These are phyloP conservation scores for Talaromyces sp. DNA, from an alignment of 2,329 filamentous ascomycete species.

Conservation along the genomic window DNA sequence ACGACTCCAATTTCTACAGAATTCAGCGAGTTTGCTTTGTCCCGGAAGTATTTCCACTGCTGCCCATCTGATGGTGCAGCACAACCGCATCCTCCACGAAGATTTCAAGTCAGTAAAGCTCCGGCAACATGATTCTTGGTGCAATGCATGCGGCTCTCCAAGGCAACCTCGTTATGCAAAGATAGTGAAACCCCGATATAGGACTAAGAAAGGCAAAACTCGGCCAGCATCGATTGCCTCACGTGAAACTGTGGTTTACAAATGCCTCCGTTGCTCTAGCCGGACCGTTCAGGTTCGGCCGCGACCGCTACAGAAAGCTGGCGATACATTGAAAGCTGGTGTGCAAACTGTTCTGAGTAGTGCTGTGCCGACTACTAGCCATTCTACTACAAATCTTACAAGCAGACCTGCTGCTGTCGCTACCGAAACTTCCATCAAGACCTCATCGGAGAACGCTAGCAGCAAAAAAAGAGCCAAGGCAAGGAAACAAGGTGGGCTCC, in stretches of 20 bases:
- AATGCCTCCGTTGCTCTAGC: slow-evolving; percentile 34
- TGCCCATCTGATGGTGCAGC: slow-evolving; percentile 35
- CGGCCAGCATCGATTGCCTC: slow-evolving; percentile 13
- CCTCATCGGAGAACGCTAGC: slow-evolving; percentile 36
- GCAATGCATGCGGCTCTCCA: slow-evolving; percentile 38
- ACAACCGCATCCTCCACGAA: slow-evolving; percentile 33
- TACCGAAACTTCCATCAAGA: slow-evolving; percentile 12
- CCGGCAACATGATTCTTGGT: slow-evolving; percentile 31
- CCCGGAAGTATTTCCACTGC: slow-evolving; percentile 37
- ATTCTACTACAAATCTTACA: slow-evolving; percentile 13
- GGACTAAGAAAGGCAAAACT: slow-evolving; percentile 10
- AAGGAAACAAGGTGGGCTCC: slow-evolving; percentile 50
- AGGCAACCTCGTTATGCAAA: slow-evolving; percentile 29
- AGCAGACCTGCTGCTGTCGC: slow-evolving; percentile 14
- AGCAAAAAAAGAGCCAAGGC: slow-evolving; percentile 54
- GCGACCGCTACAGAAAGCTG: slow-evolving; percentile 19
- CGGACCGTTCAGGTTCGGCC: slow-evolving; percentile 22
- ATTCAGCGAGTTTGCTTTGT: slow-evolving; percentile 30
- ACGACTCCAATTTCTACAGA: slow-evolving; percentile 33
- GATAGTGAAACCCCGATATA: slow-evolving; percentile 23
- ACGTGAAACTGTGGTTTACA: slow-evolving; percentile 29
- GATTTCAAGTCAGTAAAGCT: slow-evolving; percentile 29
- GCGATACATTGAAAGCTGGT: not conserved
- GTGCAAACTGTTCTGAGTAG: not conserved
- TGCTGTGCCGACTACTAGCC: slow-evolving; percentile 7